Percentiles rank a stretch among this genome's conserved stretches.
These are phyloP conservation scores for Aspergillus egyptiacus DNA, from an alignment of 495 filamentous ascomycete species.

Conservation along the genomic window DNA sequence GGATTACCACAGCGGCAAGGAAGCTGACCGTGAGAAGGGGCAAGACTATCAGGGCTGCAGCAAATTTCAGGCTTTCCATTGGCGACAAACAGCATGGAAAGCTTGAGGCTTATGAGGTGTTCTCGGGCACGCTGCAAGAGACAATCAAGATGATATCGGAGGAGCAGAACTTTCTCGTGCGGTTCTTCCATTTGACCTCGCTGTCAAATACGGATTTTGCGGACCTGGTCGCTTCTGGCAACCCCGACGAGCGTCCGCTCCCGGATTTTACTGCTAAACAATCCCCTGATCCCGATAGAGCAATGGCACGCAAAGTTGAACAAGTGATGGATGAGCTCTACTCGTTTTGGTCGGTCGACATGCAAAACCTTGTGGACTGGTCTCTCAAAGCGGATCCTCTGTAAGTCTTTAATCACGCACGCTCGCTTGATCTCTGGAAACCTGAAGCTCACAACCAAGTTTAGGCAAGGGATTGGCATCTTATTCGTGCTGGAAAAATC, in stretches of 20 bases:
- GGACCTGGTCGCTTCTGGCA: constrained; percentile 61
- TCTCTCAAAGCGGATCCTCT: constrained; percentile 70
- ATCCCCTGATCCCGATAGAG: constrained; percentile 77
- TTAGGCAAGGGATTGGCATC: constrained; percentile 84
- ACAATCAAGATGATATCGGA: constrained; percentile 71
- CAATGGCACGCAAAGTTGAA: constrained; percentile 69
- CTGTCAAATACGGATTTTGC: constrained; percentile 71
- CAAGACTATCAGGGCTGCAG: constrained; percentile 71
- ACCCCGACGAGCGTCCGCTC: constrained; percentile 60
- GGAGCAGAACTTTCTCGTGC: constrained; percentile 91
- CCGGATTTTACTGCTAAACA: constrained; percentile 65
- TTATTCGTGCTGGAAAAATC: constrained; percentile 73
- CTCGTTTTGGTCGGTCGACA: constrained; percentile 68
- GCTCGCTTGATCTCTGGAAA: constrained; percentile 6
- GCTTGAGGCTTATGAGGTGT: constrained; percentile 74
- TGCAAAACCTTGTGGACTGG: constrained; percentile 83
- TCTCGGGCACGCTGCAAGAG: constrained; percentile 71
- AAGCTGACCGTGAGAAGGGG: constrained; percentile 92
- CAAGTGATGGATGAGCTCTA: constrained; percentile 84
- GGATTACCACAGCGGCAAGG: constrained; percentile 68
- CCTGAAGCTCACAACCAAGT: neutral
- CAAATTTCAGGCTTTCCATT: constrained; percentile 44
- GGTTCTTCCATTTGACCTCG: constrained; percentile 87
- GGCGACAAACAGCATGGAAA: constrained; percentile 63
- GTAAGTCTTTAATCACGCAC: constrained; percentile 42